Base-by-base conservation (phyloP, 768 basidiomycete genomes). In the Auriscalpium vulgare region DNA sequence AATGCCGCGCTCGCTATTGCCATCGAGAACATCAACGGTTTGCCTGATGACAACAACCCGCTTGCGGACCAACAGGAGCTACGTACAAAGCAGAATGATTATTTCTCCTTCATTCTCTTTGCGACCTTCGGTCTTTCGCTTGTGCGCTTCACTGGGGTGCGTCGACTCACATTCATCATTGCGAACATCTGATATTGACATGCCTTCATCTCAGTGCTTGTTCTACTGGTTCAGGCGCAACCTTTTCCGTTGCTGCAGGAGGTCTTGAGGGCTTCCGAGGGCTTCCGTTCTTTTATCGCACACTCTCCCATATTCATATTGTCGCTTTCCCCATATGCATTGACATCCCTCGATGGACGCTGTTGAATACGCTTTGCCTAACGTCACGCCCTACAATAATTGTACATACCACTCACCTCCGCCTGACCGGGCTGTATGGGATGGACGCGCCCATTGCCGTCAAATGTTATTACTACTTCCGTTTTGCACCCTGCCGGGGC, bases 221-320 rank as follows among this genome's bases (percentile, higher is more conserved):
- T 89, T 66, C 68, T 92, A 91, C 74, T 88, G 83, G 77, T 79
- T 91, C 75, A 87, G 80, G 70, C 81, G 88, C 60, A 90, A 91
- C 70, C 69, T 92, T 51, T 91, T 90, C 81, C 76, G 85, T 61
- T 87, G 78, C 69, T 92, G 86, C 79, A 80, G 90, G 63, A 80
- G 77, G 65, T 88, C 85, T 65, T 91, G 71, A 76, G 56, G 35
- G 36, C 53, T 59, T 36, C 13, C 11, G 36, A 13, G 43, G 35
- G 10, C 19, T 37, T 37, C 61, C 57, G 53, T 40, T 47, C 55
- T 19, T 52, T 57, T 59, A 56, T 53, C 55, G 50, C 9, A 21
- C 43, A 10, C 17, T 17, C 17, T 23, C n/a, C 51, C 45, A 47
- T 34, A 4, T 13, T 19, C 47, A 21, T 11, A 48, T 19, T 48